Conservation (phyloP, 306 rosid genomes). For the Vigna nakashimae region DNA sequence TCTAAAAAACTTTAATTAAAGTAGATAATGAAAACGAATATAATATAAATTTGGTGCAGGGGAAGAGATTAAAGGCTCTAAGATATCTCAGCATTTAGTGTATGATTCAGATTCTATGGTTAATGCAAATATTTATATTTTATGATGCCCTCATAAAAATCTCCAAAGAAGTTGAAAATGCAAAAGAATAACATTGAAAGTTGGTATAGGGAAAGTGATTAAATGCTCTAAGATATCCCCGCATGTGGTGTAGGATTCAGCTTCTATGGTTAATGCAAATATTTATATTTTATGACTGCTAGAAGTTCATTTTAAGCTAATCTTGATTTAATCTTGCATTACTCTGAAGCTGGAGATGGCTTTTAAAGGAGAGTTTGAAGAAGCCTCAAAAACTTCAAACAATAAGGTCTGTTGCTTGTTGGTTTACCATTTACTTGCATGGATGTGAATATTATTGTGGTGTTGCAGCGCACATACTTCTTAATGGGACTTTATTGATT, state of each 20-base stretch:
- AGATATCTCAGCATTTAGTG: conserved; percentile 26
- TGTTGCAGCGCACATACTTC: conserved; percentile 17
- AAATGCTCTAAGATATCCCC: conserved; percentile 24
- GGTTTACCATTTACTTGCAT: not conserved
- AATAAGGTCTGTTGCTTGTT: conserved; percentile 66
- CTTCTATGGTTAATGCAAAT: not conserved
- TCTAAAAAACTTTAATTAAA: not conserved
- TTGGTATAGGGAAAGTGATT: conserved; percentile 24
- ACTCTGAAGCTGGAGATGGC: conserved; percentile 81
- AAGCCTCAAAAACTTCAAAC: conserved; percentile 51
- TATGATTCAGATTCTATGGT: conserved; percentile 20
- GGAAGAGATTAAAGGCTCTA: conserved; percentile 29
- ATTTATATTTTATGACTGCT: conserved; percentile 26
- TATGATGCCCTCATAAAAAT: conserved; percentile 6
- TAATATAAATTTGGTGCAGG: conserved; percentile 4
- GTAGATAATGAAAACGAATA: not conserved
- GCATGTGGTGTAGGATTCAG: conserved; percentile 30
- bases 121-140: conserved; percentile 9
- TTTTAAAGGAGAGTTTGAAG: conserved; percentile 77
- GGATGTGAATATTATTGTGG: conserved; percentile 25
- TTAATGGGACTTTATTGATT: conserved; percentile 19
- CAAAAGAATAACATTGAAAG: not conserved
- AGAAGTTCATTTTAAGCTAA: conserved; percentile 35
- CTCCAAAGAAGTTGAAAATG: not conserved
- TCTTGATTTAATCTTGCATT: conserved; percentile 35